phyloP scores from a whole-genome alignment of 345 rosid species.

The Bruguiera gymnorhiza region DNA sequence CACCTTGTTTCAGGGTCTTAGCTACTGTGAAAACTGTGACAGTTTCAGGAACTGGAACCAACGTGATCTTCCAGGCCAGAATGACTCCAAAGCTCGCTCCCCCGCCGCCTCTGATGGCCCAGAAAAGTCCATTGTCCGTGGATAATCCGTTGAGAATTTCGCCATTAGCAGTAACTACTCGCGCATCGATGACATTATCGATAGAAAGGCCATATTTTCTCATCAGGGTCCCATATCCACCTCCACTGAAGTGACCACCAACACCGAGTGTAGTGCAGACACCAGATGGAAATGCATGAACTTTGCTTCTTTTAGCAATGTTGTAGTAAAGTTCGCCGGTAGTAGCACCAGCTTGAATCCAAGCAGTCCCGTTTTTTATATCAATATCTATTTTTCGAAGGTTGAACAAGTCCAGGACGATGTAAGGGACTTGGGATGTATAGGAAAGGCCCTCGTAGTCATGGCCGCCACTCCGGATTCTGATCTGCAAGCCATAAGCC shows the following conservation, averaged over 20 bases:
- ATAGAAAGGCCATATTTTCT: constrained; percentile 22
- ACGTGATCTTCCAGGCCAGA: constrained; percentile 18
- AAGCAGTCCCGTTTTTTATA: constrained; percentile 6
- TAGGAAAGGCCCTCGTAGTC: constrained; percentile 30
- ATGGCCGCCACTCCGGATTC: constrained; percentile 25
- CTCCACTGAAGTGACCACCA: constrained; percentile 26
- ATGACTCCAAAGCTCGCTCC: constrained; percentile 25
- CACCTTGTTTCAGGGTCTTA: constrained; percentile 18
- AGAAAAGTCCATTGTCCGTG: constrained; percentile 17
- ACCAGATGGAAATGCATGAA: constrained; percentile 24
- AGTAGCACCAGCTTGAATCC: constrained; percentile 29
- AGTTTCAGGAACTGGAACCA: constrained; percentile 17
- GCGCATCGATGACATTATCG: constrained; percentile 22
- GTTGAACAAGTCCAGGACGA: constrained; percentile 18
- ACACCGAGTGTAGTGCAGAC: constrained; percentile 18
- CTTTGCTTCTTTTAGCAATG: constrained; percentile 15
- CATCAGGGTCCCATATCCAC: constrained; percentile 23
- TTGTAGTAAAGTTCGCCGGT: constrained; percentile 23
- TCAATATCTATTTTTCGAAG: constrained; percentile 11
- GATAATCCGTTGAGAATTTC: constrained; percentile 10
- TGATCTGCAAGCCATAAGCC: constrained; percentile 1
- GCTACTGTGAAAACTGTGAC: constrained; percentile 21
- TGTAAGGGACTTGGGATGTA: constrained; percentile 15
- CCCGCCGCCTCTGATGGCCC: constrained; percentile 26
- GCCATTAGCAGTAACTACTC: constrained; percentile 14